Base-by-base conservation (phyloP, 2,329 filamentous ascomycete species). In the Talaromyces sp. region DNA sequence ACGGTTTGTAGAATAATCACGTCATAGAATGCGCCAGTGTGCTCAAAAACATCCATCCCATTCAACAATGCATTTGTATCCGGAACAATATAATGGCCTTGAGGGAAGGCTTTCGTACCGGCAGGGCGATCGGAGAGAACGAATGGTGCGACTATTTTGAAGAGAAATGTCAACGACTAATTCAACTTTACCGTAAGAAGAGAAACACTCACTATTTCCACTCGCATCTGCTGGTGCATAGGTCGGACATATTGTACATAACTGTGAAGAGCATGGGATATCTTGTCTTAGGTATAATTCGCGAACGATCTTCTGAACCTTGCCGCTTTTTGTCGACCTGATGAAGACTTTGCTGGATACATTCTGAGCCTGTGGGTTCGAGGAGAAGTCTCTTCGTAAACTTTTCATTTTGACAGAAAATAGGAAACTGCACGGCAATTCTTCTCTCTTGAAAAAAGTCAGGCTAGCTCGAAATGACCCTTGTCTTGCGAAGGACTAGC, bases 291-390 rank as follows among this genome's bases (percentile, higher is more conserved):
- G 85, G 79, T 99, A 99, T 68, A 98, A 86, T 82, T 99, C 95
- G 73, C 93, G 89, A 70, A 99, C 95, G 74, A 99, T 96, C 84
- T 99, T 99, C 79, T 98, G 95, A 66, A 98, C 94, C 82, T 97
- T 97, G 79, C 95, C 95, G 78, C 89, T 95, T 79, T 92, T 93
- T 57, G 94, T 96, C 31, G 95, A 97, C 67, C 95, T 87, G 69
- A 99, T 91, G 75, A 96, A 99, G 72, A 96, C 88, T 81, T 98
- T 99, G 86, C 90, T 97, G 37, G 93, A 94, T 69, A 98, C 90
- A 74, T 90, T 96, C 56, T 89, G 83, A 35, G 88, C 85, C 64
- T 82, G 79, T 5, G 82, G 81, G 67, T 87, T 85, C 16, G 82
- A 79, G 59, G 81, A 72, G 75, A 82, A 63, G 80, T 86, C 72